phyloP scores from a whole-genome alignment of 2,329 filamentous ascomycete species.

The Xylaria sp. region DNA sequence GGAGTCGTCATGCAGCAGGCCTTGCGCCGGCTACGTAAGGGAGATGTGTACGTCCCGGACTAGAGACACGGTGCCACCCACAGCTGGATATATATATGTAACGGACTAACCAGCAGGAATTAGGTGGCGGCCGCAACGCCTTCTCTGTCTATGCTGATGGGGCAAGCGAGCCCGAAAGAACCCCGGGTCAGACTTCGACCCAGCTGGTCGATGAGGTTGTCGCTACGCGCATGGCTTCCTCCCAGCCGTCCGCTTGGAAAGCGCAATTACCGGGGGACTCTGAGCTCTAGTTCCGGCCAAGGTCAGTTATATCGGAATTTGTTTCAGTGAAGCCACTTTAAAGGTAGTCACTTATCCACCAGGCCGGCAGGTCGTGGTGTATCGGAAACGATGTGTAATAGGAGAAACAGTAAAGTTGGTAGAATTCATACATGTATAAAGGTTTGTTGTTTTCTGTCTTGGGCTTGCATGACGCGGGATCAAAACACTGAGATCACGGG shows the following conservation, averaged over 20 bases:
- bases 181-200: conserved; percentile 1
- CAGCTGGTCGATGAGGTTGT: neutral
- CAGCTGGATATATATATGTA: neutral
- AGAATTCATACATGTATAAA: too few relatives aligned
- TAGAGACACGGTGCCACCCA: neutral
- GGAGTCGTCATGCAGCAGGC: conserved; percentile 18
- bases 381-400: too few relatives aligned
- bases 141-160: conserved; percentile 13
- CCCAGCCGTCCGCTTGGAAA: neutral
- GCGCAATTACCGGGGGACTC: neutral
- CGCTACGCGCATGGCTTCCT: neutral
- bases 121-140: conserved; percentile 19
- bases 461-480: too few relatives aligned
- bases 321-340: neutral
- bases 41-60: conserved; percentile 15
- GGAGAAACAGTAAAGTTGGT: too few relatives aligned
- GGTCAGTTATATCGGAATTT: neutral
- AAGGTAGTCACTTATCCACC: neutral
- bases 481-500: too few relatives aligned
- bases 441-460: too few relatives aligned
- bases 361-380: too few relatives aligned
- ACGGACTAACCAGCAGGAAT: neutral
- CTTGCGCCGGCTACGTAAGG: conserved; percentile 18
- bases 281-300: neutral
- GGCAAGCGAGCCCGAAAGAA: neutral